Conservation (phyloP, 176 grass and related monocot species). For the Oryza meridionalis region DNA sequence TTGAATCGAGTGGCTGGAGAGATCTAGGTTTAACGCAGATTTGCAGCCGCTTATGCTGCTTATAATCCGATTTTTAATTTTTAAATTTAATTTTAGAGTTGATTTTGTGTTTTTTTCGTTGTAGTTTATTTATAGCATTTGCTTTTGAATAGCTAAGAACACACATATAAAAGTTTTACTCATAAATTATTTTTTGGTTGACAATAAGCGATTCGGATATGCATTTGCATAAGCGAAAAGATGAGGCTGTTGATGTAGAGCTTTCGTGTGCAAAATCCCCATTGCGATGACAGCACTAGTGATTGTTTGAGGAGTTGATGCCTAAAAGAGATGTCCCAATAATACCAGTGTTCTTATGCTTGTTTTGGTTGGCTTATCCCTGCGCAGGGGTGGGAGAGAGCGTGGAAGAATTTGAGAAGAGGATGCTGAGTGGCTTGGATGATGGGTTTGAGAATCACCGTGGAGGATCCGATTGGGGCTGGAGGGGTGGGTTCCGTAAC, state of each 20-base stretch:
- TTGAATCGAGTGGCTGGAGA: not conserved
- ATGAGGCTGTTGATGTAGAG: too few species aligned
- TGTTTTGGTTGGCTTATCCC: slow-evolving; percentile 25
- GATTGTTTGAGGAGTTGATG: slow-evolving; percentile 29
- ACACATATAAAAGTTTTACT: too few species aligned
- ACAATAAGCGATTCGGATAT: too few species aligned
- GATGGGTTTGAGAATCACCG: slow-evolving; percentile 41
- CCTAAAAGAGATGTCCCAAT: not conserved
- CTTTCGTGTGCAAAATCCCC: not conserved
- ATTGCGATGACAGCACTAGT: not conserved
- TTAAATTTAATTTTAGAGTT: too few species aligned
- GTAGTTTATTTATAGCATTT: too few species aligned
- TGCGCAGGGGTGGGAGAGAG: slow-evolving; percentile 37
- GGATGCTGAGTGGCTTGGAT: slow-evolving; percentile 45
- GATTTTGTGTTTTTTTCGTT: too few species aligned
- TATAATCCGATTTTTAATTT: too few species aligned
- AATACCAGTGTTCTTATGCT: slow-evolving; percentile 7
- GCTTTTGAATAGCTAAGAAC: too few species aligned
- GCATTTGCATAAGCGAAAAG: too few species aligned
- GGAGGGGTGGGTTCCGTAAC: slow-evolving; percentile 16
- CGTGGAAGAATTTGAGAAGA: slow-evolving; percentile 48
- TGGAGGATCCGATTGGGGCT: slow-evolving; percentile 30
- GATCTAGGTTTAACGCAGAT: slow-evolving; percentile 33
- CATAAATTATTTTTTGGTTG: too few species aligned
- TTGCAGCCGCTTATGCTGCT: too few species aligned